Evolutionary conservation across 768 basidiomycete species (phyloP).

Genomic region (Trametes cinnabarina): DNA sequence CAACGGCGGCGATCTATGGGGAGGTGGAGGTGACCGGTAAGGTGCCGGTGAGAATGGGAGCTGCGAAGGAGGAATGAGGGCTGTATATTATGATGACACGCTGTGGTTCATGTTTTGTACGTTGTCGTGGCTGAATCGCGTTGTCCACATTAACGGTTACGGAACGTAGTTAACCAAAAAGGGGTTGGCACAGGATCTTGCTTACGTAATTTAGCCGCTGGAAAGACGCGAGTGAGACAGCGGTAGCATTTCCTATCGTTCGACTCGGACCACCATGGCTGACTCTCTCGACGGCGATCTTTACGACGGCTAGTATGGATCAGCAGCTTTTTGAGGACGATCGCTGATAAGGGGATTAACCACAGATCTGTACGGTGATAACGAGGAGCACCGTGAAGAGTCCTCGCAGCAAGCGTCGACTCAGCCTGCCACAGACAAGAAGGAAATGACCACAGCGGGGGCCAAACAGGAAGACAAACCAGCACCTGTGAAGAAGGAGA

Average conservation of each 20-base stretch:
- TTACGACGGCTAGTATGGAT: slow-evolving; percentile 66
- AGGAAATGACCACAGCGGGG: neutral
- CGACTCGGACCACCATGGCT: slow-evolving; percentile 16
- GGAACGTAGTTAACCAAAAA: neutral
- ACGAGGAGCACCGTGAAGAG: slow-evolving; percentile 38
- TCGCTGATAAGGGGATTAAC: neutral
- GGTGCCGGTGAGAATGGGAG: slow-evolving; percentile 29
- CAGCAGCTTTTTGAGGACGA: neutral
- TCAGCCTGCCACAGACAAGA: slow-evolving; percentile 29
- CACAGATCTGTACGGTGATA: slow-evolving; percentile 57
- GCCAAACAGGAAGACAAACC: slow-evolving; percentile 17
- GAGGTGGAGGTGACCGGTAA: slow-evolving; percentile 27
- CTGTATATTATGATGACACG: neutral
- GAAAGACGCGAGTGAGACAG: neutral
- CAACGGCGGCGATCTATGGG: slow-evolving; percentile 44
- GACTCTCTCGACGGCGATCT: slow-evolving; percentile 74
- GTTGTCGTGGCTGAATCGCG: neutral
- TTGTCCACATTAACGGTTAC: neutral
- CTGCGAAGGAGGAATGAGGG: neutral
- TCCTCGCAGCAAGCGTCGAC: slow-evolving; percentile 36
- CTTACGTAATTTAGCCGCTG: slow-evolving; percentile 1
- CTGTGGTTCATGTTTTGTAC: neutral
- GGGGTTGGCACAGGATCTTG: neutral
- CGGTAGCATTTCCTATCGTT: neutral
- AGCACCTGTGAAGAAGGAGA: slow-evolving; percentile 5